Conservation (phyloP, 169 alveolate species). For the Cystoisospora suis region DNA sequence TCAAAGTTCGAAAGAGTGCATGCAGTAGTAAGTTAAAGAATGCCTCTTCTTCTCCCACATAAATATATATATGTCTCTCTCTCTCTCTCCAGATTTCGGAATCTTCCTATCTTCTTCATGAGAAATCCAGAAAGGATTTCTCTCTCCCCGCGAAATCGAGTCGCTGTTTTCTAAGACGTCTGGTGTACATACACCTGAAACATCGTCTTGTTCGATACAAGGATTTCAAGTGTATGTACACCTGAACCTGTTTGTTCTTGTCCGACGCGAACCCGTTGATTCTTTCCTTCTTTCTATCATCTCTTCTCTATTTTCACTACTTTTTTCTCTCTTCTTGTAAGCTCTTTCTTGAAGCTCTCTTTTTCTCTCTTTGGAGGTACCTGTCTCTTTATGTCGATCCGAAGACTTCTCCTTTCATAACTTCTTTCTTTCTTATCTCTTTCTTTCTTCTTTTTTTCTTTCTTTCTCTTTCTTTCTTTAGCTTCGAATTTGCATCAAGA, state of each 20-base stretch:
- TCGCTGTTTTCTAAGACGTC: too few species aligned
- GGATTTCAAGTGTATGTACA: too few species aligned
- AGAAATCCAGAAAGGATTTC: neutral
- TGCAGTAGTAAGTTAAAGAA: neutral
- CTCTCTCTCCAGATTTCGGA: neutral
- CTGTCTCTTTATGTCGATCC: neutral
- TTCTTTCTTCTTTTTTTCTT: neutral
- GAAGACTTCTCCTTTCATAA: neutral
- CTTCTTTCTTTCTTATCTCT: neutral
- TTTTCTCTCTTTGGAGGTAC: neutral
- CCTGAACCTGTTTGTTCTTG: too few species aligned
- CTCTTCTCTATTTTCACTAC: neutral
- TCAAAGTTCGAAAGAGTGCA: neutral
- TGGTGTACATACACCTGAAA: too few species aligned
- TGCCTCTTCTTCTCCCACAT: neutral
- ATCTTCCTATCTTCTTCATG: neutral
- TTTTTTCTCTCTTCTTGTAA: neutral
- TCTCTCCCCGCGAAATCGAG: too few species aligned
- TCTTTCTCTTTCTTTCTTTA: neutral
- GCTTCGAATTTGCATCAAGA: neutral
- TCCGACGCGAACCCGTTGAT: neutral
- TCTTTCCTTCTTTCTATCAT: neutral
- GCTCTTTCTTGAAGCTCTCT: neutral
- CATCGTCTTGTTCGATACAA: too few species aligned
- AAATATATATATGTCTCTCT: neutral